Evolutionary conservation across 2,329 filamentous ascomycete species (phyloP), one percentile per base, ranked within the genome.

Genomic region (Colletotrichum endophyticum): DNA sequence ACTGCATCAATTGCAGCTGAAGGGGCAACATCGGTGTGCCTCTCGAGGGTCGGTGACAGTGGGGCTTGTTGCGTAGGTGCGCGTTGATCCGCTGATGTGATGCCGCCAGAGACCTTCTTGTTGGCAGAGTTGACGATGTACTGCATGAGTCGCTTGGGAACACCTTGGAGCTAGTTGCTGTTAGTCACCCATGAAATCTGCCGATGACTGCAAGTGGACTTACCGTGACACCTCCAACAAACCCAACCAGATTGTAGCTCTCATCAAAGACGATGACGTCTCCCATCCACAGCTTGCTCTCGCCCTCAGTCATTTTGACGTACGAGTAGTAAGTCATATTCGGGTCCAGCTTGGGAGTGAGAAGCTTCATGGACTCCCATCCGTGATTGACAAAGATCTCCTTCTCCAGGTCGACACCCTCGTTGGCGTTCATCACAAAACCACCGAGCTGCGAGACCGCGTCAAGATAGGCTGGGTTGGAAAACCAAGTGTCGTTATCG

Each of bases 141-240:
- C 85, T 93, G 92, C 78, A 94, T 87, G 28, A 93, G 87, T 79
- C 90, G 90, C 80, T 93, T 92, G 28, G 92, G 92, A 66, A 94
- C 93, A 78, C 91, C 88, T 82, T 92, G 91, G 86, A 94, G 94
- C 84, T 92, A 3, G 7, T 39, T 2, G 30, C 1, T 64, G 30
- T 64, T 27, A 64, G 32, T 4, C 2, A 25, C 32, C 12, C 15
- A 64, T 15, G 4, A 0, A 15, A 0, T 15, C 61, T 1, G 0
- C 32, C 0, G 8, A 0, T 7, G 15, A 25, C 32, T 25, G 32
- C 5, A 27, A 36, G 0, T 2, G 0, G 32, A 64, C 62, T 64
- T 39, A 64, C 62, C 13, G 62, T 61, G 15, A 30, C 27, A 30
- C 57, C 57, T n/a, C 57, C 15, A 0, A 61, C 57, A 19, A 61